Conservation (phyloP, 106 monocot genomes). For the Xerophyta viscosa region DNA sequence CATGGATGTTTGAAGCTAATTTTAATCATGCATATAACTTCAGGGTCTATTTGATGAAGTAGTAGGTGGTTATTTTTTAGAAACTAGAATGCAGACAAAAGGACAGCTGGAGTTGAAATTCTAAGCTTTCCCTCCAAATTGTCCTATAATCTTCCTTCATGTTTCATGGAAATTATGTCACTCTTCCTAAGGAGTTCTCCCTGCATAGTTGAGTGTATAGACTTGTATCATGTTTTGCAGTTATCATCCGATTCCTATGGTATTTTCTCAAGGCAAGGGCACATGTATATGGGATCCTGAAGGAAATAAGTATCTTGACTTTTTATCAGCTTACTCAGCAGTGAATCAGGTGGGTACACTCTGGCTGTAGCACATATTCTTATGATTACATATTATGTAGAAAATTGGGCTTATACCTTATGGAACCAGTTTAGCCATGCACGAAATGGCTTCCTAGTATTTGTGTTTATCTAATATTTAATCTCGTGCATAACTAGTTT, state of each 20-base stretch:
- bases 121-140: no score
- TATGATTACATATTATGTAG: neutral
- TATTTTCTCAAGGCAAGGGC: constrained; percentile 87
- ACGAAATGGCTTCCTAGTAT: no score
- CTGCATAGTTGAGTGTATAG: neutral
- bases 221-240: constrained; percentile 29
- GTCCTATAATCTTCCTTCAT: neutral
- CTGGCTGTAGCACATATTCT: neutral
- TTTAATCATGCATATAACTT: no score
- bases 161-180: no score
- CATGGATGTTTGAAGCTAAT: no score
- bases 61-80: no score
- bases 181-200: no score
- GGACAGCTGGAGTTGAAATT: no score
- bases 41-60: no score
- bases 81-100: no score
- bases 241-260: constrained; percentile 98
- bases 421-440: no score
- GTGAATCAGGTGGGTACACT: constrained; percentile 70
- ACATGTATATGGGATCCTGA: constrained; percentile 90
- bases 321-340: constrained; percentile 97
- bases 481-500: neutral
- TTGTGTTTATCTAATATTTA: no score
- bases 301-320: constrained; percentile 97
- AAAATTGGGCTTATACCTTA: neutral